Conservation (phyloP, 176 grass and related monocot species). For the Triticum aestivum region IWGSC_CS_RefSeq_v2.1 NC_057805.1:494873929-494874428, state of each 20-base stretch:
- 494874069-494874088: not conserved
- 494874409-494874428: conserved; percentile 61
- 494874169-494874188: not conserved
- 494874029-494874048: not conserved
- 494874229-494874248: conserved; percentile 7
- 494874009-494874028: not conserved
- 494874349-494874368: conserved; percentile 70
- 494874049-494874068: not conserved
- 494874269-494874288: conserved; percentile 97
- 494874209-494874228: not conserved
- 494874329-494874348: conserved; percentile 85
- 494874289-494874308: conserved; percentile 98
- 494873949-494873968: not conserved
- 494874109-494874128: not conserved
- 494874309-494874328: conserved; percentile 98
- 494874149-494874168: not conserved
- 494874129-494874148: conserved; percentile 7
- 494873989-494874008: conserved; percentile 9
- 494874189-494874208: not conserved
- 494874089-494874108: not conserved
- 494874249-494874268: not conserved
- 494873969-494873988: not conserved
- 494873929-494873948: conserved; percentile 1
- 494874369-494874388: conserved; percentile 43
- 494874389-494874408: conserved; percentile 66